These are phyloP conservation scores for Xylogone sp. DNA, from an alignment of 2,329 filamentous ascomycete genomes.

Conservation along the genomic window DNA sequence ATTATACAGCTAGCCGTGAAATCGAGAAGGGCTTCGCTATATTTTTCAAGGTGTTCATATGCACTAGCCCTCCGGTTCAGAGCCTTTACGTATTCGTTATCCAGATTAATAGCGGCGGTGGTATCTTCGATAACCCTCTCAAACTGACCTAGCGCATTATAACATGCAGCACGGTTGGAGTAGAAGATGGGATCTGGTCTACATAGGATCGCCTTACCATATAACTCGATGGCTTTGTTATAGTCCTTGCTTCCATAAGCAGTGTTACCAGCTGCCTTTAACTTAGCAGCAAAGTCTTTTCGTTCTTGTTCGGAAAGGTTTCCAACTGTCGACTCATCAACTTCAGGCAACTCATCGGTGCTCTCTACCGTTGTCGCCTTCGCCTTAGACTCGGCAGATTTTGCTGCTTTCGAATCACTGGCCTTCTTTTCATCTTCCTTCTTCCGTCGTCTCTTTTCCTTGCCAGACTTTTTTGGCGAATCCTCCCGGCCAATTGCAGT, in stretches of 20 bases:
- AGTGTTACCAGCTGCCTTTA: slow-evolving; percentile 95
- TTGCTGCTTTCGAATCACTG: slow-evolving; percentile 66
- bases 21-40: slow-evolving; percentile 91
- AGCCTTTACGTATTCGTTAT: slow-evolving; percentile 95
- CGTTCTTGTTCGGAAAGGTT: slow-evolving; percentile 60
- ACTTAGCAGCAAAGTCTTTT: slow-evolving; percentile 81
- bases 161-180: slow-evolving; percentile 97
- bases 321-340: slow-evolving; percentile 53
- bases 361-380: slow-evolving; percentile 51
- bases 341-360: slow-evolving; percentile 67
- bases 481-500: slow-evolving; percentile 32
- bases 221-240: slow-evolving; percentile 87
- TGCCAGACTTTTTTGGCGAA: slow-evolving; percentile 68
- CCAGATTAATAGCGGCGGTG: slow-evolving; percentile 87
- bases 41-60: slow-evolving; percentile 89
- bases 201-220: slow-evolving; percentile 94
- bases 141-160: slow-evolving; percentile 90
- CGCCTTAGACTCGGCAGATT: slow-evolving; percentile 34
- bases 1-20: slow-evolving; percentile 99
- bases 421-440: slow-evolving; percentile 71
- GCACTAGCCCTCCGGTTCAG: slow-evolving; percentile 94
- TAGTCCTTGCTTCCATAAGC: slow-evolving; percentile 94
- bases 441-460: slow-evolving; percentile 85
- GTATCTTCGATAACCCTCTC: slow-evolving; percentile 96
- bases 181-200: slow-evolving; percentile 97